Base-by-base conservation (phyloP, 192 early-diverging fungal genomes). In the Anaeromyces robustus region DNA sequence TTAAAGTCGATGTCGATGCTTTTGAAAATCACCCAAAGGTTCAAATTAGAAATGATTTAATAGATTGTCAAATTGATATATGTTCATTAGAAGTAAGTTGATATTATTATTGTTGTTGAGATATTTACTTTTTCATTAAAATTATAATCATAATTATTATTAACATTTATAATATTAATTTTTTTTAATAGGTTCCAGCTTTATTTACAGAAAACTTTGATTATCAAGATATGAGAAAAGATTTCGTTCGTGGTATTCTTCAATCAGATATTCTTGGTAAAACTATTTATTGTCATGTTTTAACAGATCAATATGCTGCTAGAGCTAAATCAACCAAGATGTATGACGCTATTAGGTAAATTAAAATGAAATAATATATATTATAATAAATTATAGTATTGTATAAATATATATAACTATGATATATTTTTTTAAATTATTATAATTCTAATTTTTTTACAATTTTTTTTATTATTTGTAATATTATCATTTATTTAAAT, bases 201-300 rank as follows among this genome's bases (percentile, higher is more conserved):
- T 88, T 97, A 79, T 97, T 98, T 82, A 95, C 93, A 14, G 96
- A 99, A 83, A 98, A 98, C 87, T 98, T 97, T 88, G 97, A 99
- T 87, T 99, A 95, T 86, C 96, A 97, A 85, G 90, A 93, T 78
- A 88, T 97, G 77, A 90, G 95, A 29, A 87, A 87, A 29, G 94
- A 99, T 86, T 99, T 99, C 86, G 91, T 97, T 43, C 88, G 92
- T 30, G 95, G 95, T 30, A 95, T 97, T 81, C 83, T 98, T 79
- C 92, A 92, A 79, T 96, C 95, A 13, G 95, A 97, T 81, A 86
- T 97, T 79, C 85, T 96, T 39, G 89, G 89, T 18, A 94, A 96
- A 83, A 93, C 95, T 1, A 94, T 99, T 34, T 95, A 96, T 83
- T 87, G 90, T 34, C 92, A 98, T 82, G 85, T 97, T 79, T 84